Evolutionary conservation across 2,329 filamentous ascomycete genomes (phyloP), one percentile per base, ranked within the genome.

Genomic region (Colletotrichum scovillei): DNA sequence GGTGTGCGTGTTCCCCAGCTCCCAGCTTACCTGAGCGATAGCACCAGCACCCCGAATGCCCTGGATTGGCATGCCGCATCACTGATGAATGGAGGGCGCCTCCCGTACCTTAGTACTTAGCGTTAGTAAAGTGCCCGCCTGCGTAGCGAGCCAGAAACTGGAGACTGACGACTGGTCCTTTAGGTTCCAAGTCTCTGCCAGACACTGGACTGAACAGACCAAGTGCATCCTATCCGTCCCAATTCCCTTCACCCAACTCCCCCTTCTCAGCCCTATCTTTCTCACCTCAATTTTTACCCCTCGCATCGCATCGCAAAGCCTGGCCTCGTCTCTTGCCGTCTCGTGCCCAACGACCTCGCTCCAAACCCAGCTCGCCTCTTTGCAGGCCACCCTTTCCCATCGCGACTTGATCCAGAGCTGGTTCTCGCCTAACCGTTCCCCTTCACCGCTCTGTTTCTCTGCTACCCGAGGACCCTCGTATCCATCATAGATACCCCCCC

Each of bases 191-290:
- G 30, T 30, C 30, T 30, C 30, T 30, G 35, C 11, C 35, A 19
- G 7, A 42, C 49, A 30, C 28, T 53, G 69, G 28, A 66, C 55
- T 57, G 52, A 52, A 19, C 49, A 28, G 57, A 60, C 73, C 77
- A 76, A 64, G 69, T 57, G 65, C 66, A 70, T 73, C 65, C 63
- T 62, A 66, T 73, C 67, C 64, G 64, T 72, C 63, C 66, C 72
- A 70, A 63, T 73, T 72, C 62, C 71, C 73, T 75, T 73, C 71
- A 73, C 71, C 52, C 71, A 74, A 63, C 63, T 72, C 56, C 69
- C 63, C 76, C 63, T 59, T 74, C 75, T 78, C 78, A 79, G 78
- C 78, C 78, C 77, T 79, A 78, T 73, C 74, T 76, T 72, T 73
- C 72, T 65, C 69, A 56, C 68, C 53, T 73, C 65, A 77, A 74